phyloP scores from a whole-genome alignment of 106 monocot genomes.

The Dioscorea zingiberensis region DNA sequence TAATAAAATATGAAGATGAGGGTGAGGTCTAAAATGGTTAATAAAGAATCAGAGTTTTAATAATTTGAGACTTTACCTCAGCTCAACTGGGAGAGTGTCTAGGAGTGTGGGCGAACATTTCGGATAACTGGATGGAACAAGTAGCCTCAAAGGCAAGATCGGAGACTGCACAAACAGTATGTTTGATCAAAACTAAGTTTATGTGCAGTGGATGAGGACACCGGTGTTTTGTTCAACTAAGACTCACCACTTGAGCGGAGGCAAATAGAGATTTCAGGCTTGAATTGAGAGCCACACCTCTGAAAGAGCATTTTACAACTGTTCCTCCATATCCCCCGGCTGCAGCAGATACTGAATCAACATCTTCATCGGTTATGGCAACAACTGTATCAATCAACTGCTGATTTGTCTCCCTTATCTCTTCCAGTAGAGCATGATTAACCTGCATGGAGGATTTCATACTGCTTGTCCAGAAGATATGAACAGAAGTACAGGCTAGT shows the following conservation, averaged over 20 bases:
- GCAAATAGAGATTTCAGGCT: constrained; percentile 33
- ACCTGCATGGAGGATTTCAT: constrained; percentile 26
- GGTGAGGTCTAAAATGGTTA: background rate
- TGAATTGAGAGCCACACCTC: constrained; percentile 32
- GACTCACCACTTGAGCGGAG: constrained; percentile 28
- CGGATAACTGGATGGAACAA: constrained; percentile 47
- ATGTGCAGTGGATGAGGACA: background rate
- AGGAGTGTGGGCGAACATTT: constrained; percentile 29
- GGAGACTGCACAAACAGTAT: constrained; percentile 26
- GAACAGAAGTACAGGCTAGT: no score
- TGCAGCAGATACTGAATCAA: constrained; percentile 29
- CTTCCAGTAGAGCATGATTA: constrained; percentile 55
- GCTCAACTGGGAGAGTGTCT: constrained; percentile 32
- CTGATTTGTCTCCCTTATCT: constrained; percentile 63
- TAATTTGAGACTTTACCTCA: constrained; percentile 16
- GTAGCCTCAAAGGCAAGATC: constrained; percentile 36
- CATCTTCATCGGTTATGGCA: constrained; percentile 44
- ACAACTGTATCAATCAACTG: constrained; percentile 66
- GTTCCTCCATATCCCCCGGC: constrained; percentile 30
- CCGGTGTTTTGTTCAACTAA: background rate
- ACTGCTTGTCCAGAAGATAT: no score
- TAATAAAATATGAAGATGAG: background rate
- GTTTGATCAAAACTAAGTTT: background rate
- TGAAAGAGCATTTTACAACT: constrained; percentile 41
- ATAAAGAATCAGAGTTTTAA: no score